Conservation (phyloP, 2,329 filamentous ascomycete species). For the Trichoderma pleuroti region DNA sequence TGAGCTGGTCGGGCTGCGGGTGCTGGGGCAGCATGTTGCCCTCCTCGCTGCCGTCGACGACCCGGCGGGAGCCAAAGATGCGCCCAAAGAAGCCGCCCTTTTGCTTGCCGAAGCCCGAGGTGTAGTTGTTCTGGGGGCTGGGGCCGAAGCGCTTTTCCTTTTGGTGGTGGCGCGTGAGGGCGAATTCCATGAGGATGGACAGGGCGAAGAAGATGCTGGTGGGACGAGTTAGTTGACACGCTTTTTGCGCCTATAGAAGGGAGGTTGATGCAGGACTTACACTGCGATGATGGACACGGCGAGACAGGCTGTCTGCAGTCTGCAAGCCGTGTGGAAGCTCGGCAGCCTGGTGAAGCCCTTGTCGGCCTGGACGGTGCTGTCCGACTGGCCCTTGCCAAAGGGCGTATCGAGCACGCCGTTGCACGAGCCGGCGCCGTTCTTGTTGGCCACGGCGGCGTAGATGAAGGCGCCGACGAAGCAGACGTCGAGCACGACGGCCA, state of each 20-base stretch:
- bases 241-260: not conserved
- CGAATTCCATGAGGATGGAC: constrained; percentile 65
- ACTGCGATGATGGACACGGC: constrained; percentile 74
- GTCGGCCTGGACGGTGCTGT: constrained; percentile 44
- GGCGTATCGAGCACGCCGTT: constrained; percentile 57
- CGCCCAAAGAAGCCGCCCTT: constrained; percentile 32
- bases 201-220: constrained; percentile 68
- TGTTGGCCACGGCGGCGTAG: constrained; percentile 74
- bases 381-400: constrained; percentile 61
- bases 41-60: constrained; percentile 22
- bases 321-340: constrained; percentile 57
- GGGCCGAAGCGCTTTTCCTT: constrained; percentile 70
- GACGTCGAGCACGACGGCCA: constrained; percentile 73
- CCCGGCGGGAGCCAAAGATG: constrained; percentile 34
- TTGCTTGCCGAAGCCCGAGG: constrained; percentile 44
- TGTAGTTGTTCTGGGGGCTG: constrained; percentile 52
- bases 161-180: constrained; percentile 66
- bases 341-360: constrained; percentile 49
- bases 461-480: constrained; percentile 74
- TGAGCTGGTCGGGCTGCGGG: constrained; percentile 40
- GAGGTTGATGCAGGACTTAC: constrained; percentile 42
- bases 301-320: constrained; percentile 71
- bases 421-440: constrained; percentile 65
- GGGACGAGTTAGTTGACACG: not conserved
- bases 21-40: constrained; percentile 39